Base-by-base conservation (phyloP, 768 basidiomycete genomes). In the Baorangia bicolor region DNA sequence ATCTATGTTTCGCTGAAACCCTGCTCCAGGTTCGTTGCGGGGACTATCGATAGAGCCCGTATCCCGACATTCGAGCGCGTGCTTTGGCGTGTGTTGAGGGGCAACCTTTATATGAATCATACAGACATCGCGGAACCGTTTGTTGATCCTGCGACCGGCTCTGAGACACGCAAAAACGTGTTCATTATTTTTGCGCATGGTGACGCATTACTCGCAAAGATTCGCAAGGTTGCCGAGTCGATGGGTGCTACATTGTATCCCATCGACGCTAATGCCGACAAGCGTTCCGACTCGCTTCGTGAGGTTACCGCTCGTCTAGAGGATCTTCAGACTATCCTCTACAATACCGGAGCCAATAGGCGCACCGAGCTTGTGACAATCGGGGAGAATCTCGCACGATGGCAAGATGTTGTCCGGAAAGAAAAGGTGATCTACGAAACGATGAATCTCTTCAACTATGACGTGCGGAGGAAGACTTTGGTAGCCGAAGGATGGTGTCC, bases 141-240 rank as follows among this genome's bases (percentile, higher is more conserved):
- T 65, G 80, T 93, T 54, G 93, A 98, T 68, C 90, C 94, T 14
- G 80, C 78, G 21, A 91, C 91, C 0, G 89, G 88, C 34, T 77
- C 75, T 20, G 91, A 95, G 75, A 90, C 90, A 21, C 85, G 90
- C 77, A 99, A 98, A 82, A 94, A 98, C 65, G 97, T 98, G 38
- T 99, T 99, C 78, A 96, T 99, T 75, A 98, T 99, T 69, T 99
- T 99, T 64, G 97, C 97, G 0, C 95, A 99, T 63, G 97, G 97
- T 18, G 87, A 92, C 37, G 86, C 89, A 20, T 78, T 98, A 21
- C 84, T 99, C 28, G 82, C 92, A 59, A 99, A 98, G 81, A 98
- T 99, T 68, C 91, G 95, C 69, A 98, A 94, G 73, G 91, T 99
- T 51, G 90, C 95, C 27, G 96, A 98, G 74, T 96, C 94, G n/a